Percentiles rank a stretch among this genome's conserved stretches.
Evolutionary conservation across 257 asterid species (phyloP).

Genomic region (Datura wrightii): DNA sequence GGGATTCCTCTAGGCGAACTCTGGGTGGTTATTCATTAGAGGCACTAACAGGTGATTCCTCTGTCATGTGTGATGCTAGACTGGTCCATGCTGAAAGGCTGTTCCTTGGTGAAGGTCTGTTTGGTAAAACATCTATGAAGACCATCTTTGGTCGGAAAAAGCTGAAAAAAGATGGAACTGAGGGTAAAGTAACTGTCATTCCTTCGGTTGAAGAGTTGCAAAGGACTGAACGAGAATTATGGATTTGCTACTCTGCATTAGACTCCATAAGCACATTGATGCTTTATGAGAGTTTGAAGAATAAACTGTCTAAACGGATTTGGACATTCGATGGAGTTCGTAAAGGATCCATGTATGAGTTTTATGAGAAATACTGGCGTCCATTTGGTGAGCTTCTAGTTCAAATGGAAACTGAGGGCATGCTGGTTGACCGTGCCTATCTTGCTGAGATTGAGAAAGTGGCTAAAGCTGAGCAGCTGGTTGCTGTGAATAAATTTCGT

Average conservation of each 20-base stretch:
- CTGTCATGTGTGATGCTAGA: conserved; percentile 76
- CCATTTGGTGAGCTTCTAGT: conserved; percentile 97
- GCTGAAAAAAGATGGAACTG: conserved; percentile 84
- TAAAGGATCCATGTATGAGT: conserved; percentile 80
- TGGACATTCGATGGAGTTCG: conserved; percentile 77
- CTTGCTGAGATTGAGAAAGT: conserved; percentile 92
- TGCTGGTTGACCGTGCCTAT: conserved; percentile 87
- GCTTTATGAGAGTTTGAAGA: conserved; percentile 85
- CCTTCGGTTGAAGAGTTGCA: conserved; percentile 94
- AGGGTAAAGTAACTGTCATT: conserved; percentile 71
- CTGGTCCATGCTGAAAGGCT: conserved; percentile 60
- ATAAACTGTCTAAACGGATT: conserved; percentile 56
- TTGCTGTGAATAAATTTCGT: conserved; percentile 86
- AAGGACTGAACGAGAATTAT: conserved; percentile 65
- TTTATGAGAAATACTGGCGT: conserved; percentile 74
- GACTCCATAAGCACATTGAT: conserved; percentile 90
- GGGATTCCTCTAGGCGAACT: conserved; percentile 85
- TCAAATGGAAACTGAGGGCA: conserved; percentile 89
- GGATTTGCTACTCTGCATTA: conserved; percentile 93
- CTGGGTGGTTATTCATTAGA: conserved; percentile 95
- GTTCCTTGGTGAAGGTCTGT: conserved; percentile 63
- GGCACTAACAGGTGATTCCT: conserved; percentile 77
- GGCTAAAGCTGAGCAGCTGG: conserved; percentile 81
- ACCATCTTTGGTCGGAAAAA: conserved; percentile 78
- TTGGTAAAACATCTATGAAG: conserved; percentile 96